Base-by-base conservation (phyloP, 2,329 filamentous ascomycete species). In the Penicillium expansum region DNA sequence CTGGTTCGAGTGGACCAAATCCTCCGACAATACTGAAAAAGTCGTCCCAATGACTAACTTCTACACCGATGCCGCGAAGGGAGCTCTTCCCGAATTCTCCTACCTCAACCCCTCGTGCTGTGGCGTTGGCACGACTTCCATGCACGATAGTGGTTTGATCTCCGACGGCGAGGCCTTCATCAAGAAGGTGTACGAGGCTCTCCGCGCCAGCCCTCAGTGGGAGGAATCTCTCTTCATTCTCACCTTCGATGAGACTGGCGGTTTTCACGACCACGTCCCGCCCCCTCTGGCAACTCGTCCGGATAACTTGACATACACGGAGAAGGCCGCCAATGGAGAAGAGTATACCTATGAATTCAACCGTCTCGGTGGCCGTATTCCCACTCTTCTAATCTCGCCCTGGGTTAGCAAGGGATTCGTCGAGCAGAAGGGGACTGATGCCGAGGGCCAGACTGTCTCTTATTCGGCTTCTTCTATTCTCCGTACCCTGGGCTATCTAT, bases 61-160 rank as follows among this genome's bases (percentile, higher is more conserved):
- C 68, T 74, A 71, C 65, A 54, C 62, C 13, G 72, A 73, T 43
- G 71, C 72, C 8, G 58, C 63, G n/a, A 55, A 61, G 9, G 72
- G 72, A 22, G 48, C 55, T 1, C 70, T 74, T 4, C 67, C 72
- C 8, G 65, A 72, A 32, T 66, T 75, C 55, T 67, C 67, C 39
- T 75, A 72, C 61, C 56, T 75, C 43, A 71, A 76, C 64, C 74
- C 74, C 6, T 73, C 71, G 43, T 76, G 74, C 73, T 76, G 74
- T 53, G 73, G 71, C 32, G 59, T 65, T 7, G 71, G 69, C 55
- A 76, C 70, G 47, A 70, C 62, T 55, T 70, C 68, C 33, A 71
- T 74, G 71, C 72, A 75, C 61, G 68, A 69, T 3, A 67, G 62
- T 0, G 71, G 71, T 7, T 63, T 71, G 7, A 63, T 74, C 59